Percentiles rank a stretch among this genome's conserved stretches.
Conservation (phyloP, 495 filamentous ascomycete genomes). For the Xylaria intraflava region DNA sequence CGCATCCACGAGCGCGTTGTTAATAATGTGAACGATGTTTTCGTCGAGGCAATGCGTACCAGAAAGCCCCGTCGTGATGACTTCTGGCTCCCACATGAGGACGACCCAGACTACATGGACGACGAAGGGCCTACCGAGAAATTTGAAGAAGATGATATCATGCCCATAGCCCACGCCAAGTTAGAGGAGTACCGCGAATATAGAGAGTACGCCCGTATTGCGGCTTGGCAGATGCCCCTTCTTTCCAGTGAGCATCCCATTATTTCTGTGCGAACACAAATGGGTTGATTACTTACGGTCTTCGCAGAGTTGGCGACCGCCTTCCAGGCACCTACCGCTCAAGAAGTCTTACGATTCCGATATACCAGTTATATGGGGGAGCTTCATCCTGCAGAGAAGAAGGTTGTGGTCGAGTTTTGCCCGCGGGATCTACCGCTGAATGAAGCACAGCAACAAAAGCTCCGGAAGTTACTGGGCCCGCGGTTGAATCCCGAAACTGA, state of each 20-base stretch:
- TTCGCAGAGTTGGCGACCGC: slow-evolving; percentile 68
- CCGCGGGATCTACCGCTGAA: slow-evolving; percentile 60
- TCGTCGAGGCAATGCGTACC: slow-evolving; percentile 4
- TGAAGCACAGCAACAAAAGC: slow-evolving; percentile 62
- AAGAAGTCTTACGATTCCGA: slow-evolving; percentile 76
- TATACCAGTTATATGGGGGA: slow-evolving; percentile 98
- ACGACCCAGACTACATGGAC: slow-evolving; percentile 34
- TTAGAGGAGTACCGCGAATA: slow-evolving; percentile 85
- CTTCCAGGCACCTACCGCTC: slow-evolving; percentile 62
- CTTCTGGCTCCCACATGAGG: slow-evolving; percentile 40
- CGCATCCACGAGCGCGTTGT: slow-evolving; percentile 6
- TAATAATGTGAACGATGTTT: neutral
- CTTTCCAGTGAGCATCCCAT: slow-evolving; percentile 60
- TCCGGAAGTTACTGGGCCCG: slow-evolving; percentile 80
- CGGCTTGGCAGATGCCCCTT: slow-evolving; percentile 94
- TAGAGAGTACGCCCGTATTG: slow-evolving; percentile 77
- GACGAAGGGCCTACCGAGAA: slow-evolving; percentile 35
- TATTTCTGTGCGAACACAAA: too few relatives aligned
- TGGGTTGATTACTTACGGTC: slow-evolving; percentile 28
- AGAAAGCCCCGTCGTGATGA: slow-evolving; percentile 1
- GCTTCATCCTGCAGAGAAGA: slow-evolving; percentile 79
- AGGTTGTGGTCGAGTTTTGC: slow-evolving; percentile 87
- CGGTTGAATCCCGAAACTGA: slow-evolving; percentile 86
- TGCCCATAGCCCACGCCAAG: slow-evolving; percentile 71
- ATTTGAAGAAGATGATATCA: slow-evolving; percentile 70